Conservation (phyloP, 805 yeast species). For the Debaryomyces castellii region DNA sequence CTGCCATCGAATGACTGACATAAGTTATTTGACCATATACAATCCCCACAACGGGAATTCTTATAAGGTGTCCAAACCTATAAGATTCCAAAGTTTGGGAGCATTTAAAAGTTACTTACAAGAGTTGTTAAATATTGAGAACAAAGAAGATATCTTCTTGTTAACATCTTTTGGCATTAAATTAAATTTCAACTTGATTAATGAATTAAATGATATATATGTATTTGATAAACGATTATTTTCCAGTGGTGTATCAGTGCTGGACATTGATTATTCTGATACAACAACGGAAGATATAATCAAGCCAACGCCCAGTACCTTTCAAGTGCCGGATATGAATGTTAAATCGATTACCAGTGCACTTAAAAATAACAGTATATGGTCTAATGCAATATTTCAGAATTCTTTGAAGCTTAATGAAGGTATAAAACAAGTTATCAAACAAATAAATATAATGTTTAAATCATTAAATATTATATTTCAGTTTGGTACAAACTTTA, state of each 20-base stretch:
- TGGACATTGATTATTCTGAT: neutral
- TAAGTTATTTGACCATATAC: slow-evolving; percentile 27
- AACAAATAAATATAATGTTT: slow-evolving; percentile 42
- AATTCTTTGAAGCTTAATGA: slow-evolving; percentile 37
- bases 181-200: slow-evolving; percentile 51
- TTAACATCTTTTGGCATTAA: slow-evolving; percentile 66
- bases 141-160: slow-evolving; percentile 42
- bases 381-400: slow-evolving; percentile 49
- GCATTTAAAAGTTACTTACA: slow-evolving; percentile 30
- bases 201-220: slow-evolving; percentile 55
- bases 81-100: slow-evolving; percentile 34
- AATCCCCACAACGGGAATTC: slow-evolving; percentile 39
- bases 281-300: slow-evolving; percentile 8
- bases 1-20: slow-evolving; percentile 11
- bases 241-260: slow-evolving; percentile 18
- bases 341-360: slow-evolving; percentile 27
- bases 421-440: slow-evolving; percentile 22
- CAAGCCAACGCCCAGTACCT: slow-evolving; percentile 5
- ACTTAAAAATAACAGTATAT: slow-evolving; percentile 48
- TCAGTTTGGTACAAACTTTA: slow-evolving; percentile 50
- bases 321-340: slow-evolving; percentile 4
- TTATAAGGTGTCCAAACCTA: slow-evolving; percentile 38
- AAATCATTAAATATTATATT: slow-evolving; percentile 46
- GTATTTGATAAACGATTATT: slow-evolving; percentile 65
- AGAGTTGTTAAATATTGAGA: slow-evolving; percentile 26